Evolutionary conservation across 345 rosid species (phyloP).

Genomic region (Melaleuca quinquenervia): DNA sequence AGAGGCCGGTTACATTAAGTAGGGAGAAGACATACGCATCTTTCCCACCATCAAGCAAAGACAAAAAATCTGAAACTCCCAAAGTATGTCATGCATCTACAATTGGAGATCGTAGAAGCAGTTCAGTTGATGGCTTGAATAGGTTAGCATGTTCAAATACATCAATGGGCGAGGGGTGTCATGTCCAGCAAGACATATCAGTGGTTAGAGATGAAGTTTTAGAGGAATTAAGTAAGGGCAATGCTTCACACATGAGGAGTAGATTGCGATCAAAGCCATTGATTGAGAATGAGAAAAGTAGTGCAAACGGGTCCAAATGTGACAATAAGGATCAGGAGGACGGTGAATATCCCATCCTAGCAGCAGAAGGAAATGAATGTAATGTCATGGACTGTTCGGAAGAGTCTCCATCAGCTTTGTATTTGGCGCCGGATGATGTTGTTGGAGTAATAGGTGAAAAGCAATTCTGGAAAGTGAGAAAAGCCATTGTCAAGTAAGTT

Average conservation of each 20-base stretch:
- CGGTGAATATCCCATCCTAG: conserved; percentile 10
- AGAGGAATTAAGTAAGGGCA: not conserved
- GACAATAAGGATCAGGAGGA: conserved; percentile 3
- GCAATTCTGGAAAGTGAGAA: conserved; percentile 63
- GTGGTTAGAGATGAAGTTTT: conserved; percentile 19
- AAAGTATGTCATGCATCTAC: conserved; percentile 18
- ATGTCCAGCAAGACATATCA: conserved; percentile 4
- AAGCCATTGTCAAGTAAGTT: conserved; percentile 65
- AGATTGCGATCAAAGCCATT: conserved; percentile 2
- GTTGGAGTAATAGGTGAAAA: conserved; percentile 55
- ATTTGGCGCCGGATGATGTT: conserved; percentile 47
- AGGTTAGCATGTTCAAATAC: not conserved
- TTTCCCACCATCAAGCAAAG: conserved; percentile 4
- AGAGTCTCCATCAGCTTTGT: conserved; percentile 26
- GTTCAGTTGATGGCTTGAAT: conserved; percentile 2
- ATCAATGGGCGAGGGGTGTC: conserved; percentile 1
- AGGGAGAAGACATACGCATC: conserved; percentile 11
- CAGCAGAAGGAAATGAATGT: not conserved
- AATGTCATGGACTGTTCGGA: not conserved
- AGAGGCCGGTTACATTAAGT: conserved; percentile 5
- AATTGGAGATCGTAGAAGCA: conserved; percentile 13
- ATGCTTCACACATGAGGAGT: not conserved
- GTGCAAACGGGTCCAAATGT: conserved; percentile 17
- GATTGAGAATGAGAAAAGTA: conserved; percentile 10
- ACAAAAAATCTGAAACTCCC: conserved; percentile 10